Conservation (phyloP, 768 basidiomycete genomes). For the Coprinopsis marcescibilis region DNA sequence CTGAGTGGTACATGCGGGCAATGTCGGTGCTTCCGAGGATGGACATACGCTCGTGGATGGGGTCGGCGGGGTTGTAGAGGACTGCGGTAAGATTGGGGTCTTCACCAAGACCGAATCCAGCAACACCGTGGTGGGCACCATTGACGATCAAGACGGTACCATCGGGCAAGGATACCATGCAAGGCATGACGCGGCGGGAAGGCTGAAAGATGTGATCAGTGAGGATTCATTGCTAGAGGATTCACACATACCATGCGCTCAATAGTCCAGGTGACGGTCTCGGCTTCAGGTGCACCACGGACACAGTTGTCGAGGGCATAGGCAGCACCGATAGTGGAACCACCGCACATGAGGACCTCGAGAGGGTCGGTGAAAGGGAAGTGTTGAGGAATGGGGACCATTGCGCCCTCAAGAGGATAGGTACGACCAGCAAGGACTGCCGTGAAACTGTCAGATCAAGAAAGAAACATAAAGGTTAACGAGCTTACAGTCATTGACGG, state of each 20-base stretch:
- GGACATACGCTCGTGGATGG: constrained; percentile 57
- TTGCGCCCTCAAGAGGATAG: constrained; percentile 72
- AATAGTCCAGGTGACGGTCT: constrained; percentile 58
- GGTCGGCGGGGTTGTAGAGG: constrained; percentile 62
- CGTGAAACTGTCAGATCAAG: constrained; percentile 5
- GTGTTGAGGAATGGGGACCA: constrained; percentile 61
- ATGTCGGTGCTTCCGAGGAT: constrained; percentile 65
- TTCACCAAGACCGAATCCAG: constrained; percentile 66
- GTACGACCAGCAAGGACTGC: constrained; percentile 64
- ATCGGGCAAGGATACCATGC: constrained; percentile 65
- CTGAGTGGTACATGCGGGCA: constrained; percentile 74
- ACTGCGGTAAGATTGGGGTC: constrained; percentile 61
- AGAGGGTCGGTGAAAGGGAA: constrained; percentile 73
- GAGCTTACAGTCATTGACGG: constrained; percentile 58
- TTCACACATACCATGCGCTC: constrained; percentile 66
- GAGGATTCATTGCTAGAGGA: constrained; percentile 14
- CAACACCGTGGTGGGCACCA: constrained; percentile 63
- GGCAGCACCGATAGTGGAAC: constrained; percentile 55
- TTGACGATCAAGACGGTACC: constrained; percentile 77
- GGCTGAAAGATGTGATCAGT: constrained; percentile 52
- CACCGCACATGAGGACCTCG: constrained; percentile 70
- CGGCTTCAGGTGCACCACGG: constrained; percentile 56
- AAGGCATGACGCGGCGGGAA: constrained; percentile 69
- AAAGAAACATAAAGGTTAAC: not conserved
- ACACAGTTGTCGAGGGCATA: constrained; percentile 65